Evolutionary conservation across 2,329 filamentous ascomycete genomes (phyloP).

Genomic region (Aureobasidium pullulans): DNA sequence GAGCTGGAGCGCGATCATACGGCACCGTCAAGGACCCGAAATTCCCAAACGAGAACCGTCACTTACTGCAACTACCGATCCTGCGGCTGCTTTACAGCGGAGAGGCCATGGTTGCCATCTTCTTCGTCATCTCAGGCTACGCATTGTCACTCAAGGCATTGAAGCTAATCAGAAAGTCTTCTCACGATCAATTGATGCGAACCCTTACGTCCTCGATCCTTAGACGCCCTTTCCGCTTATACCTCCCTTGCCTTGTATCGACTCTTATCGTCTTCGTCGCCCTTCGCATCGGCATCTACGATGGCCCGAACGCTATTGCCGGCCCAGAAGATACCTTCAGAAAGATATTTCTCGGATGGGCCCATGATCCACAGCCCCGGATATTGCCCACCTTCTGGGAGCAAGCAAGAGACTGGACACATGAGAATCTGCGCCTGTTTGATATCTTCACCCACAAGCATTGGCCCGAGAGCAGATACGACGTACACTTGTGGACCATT

Average conservation of each 20-base stretch:
- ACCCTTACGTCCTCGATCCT: conserved; percentile 18
- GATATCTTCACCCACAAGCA: conserved; percentile 19
- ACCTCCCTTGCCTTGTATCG: conserved; percentile 18
- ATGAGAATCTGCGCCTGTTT: conserved; percentile 31
- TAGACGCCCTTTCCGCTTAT: conserved; percentile 19
- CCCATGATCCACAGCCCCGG: conserved; percentile 17
- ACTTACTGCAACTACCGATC: conserved; percentile 44
- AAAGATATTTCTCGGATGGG: conserved; percentile 15
- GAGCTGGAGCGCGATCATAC: conserved; percentile 11
- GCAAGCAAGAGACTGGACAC: conserved; percentile 24
- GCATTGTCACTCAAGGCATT: conserved; percentile 43
- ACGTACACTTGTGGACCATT: conserved; percentile 57
- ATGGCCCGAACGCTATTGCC: conserved; percentile 16
- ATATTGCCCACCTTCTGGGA: conserved; percentile 14
- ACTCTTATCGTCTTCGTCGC: conserved; percentile 18
- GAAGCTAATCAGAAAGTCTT: conserved; percentile 24
- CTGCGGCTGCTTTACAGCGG: conserved; percentile 50
- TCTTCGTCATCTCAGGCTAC: conserved; percentile 57
- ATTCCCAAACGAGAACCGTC: conserved; percentile 37
- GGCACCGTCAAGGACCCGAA: conserved; percentile 21
- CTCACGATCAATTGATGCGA: conserved; percentile 16
- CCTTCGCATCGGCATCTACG: conserved; percentile 14
- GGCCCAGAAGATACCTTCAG: conserved; percentile 14
- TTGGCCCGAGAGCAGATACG: conserved; percentile 35
- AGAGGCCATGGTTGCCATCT: conserved; percentile 51